Evolutionary conservation across 352 stramenopile species (phyloP), one percentile per base, ranked within the genome.

Genomic region (Pythium pyrilobum): DNA sequence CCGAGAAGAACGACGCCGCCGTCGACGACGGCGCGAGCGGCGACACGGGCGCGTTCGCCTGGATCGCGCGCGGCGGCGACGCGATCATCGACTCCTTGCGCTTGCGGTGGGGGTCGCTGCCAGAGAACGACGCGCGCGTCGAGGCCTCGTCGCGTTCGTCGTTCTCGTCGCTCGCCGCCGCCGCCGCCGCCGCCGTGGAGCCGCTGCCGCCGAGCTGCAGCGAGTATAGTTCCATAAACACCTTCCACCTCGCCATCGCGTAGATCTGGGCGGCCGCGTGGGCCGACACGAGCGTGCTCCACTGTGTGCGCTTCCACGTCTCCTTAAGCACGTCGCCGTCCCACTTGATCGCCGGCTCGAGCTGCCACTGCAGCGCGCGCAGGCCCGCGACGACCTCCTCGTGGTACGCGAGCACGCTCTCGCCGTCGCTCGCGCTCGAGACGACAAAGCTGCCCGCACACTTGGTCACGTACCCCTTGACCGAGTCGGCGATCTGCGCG

Each of bases 61-160:
- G 49, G 13, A 15, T 58, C 23, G 59, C 62, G 5, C 69, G 60
- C 45, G 64, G 64, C 44, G 72, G 76, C 2, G 78, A 83, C 10
- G 74, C 76, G 25, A 87, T 85, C 76, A 87, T 89, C 11, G 76
- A 89, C 31, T 87, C 74, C 57, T 85, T 87, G 15, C 78, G 62
- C 41, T 85, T 89, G 5, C 67, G 52, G 13, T 29, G 37, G n/a
- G n/a, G n/a, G n/a, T n/a, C n/a, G n/a, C n/a, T n/a, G n/a, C n/a
- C n/a, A n/a, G n/a, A n/a, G n/a, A n/a, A n/a, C n/a, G n/a, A n/a
- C n/a, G n/a, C n/a, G n/a, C 67, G 50, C 23, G 28, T 27, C 4
- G 54, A 20, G 15, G 40, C 20, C 15, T 16, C 20, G 8, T 39
- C 49, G 12, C 49, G 28, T 12, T 13, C 49, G 13, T 49, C 29